These are phyloP conservation scores for Vitis vinifera DNA, from an alignment of 164 flowering plant genomes.

Conservation along the genomic window DNA sequence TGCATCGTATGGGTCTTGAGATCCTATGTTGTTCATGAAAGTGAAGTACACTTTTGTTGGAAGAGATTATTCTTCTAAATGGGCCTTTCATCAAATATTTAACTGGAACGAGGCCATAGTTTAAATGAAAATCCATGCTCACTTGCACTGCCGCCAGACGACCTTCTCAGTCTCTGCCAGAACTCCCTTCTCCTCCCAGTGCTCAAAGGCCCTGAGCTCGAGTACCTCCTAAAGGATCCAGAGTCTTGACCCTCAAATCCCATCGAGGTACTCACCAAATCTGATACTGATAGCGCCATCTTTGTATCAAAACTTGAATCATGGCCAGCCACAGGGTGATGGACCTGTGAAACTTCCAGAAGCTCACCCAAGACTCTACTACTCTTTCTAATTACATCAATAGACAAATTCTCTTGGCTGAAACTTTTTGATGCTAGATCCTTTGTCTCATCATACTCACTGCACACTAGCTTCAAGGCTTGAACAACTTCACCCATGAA, in stretches of 20 bases:
- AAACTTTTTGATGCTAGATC: slow-evolving; percentile 21
- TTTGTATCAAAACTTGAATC: slow-evolving; percentile 15
- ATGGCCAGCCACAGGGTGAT: slow-evolving; percentile 3
- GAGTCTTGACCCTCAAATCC: slow-evolving; percentile 24
- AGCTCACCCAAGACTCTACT: slow-evolving; percentile 21
- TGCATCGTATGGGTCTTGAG: too few relatives aligned
- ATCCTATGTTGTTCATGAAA: background rate
- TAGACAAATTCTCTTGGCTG: slow-evolving; percentile 26
- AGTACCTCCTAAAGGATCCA: slow-evolving; percentile 33
- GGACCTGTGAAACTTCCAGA: slow-evolving; percentile 9
- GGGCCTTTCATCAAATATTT: background rate
- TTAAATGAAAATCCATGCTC: slow-evolving; percentile 41
- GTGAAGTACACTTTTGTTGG: background rate
- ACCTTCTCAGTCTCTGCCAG: slow-evolving; percentile 44
- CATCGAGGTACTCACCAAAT: slow-evolving; percentile 22
- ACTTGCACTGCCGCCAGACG: slow-evolving; percentile 46
- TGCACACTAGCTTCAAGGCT: slow-evolving; percentile 64
- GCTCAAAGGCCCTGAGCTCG: slow-evolving; percentile 41
- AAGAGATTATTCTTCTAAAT: background rate
- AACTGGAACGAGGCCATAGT: slow-evolving; percentile 22
- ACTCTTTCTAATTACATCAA: slow-evolving; percentile 15
- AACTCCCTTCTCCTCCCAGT: slow-evolving; percentile 35
- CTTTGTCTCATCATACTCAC: slow-evolving; percentile 43
- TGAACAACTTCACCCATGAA: slow-evolving; percentile 87
- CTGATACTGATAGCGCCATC: slow-evolving; percentile 27